Evolutionary conservation across 225 moss, liverwort and hornwort species (phyloP), one percentile per base, ranked within the genome.

Genomic region (Pseudisothecium myosuroides): DNA sequence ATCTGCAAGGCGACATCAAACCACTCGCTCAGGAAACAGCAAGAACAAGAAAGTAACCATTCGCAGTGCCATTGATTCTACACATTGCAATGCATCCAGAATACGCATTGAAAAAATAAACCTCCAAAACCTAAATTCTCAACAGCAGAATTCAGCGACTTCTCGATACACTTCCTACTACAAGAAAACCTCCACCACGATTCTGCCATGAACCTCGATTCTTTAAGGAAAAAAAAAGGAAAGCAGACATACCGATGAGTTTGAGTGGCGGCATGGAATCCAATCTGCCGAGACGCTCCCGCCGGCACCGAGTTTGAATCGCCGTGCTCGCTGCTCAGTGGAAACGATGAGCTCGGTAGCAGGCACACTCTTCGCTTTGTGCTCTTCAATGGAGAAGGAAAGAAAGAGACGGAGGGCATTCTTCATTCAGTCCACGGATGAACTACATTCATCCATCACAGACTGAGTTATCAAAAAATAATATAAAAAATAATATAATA

Each of bases 1-100:
- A 76, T 97, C 97, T 97, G 95, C 89, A 39, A 86, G 76, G 66
- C 65, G 75, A 54, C 86, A 91, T 73, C 69, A 45, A 39, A 74
- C 36, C 85, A 86, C 47, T 62, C 56, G 24, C 75, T 88, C 88
- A 92, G 80, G 20, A 62, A 67, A 81, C 39, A 47, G 65, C 55
- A 22, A 41, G 81, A 84, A 76, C 39, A 80, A 32, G 65, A 80
- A 41, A 62, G 15, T 45, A 36, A 81, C 76, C 45, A 19, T 81
- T 34, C 69, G 81, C 17, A 61, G 60, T 36, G 58, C 56, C 60
- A 85, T 58, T 7, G 27, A 87, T 45, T 83, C 61, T 58, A 59
- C 43, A 83, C 43, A 74, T 55, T 37, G 45, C 43, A 81, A 82
- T 69, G 71, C 89, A 82, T 76, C 61, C 34, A 82, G 52, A 66